Conservation (phyloP, 495 filamentous ascomycete species). For the Tricharina praecox region DNA sequence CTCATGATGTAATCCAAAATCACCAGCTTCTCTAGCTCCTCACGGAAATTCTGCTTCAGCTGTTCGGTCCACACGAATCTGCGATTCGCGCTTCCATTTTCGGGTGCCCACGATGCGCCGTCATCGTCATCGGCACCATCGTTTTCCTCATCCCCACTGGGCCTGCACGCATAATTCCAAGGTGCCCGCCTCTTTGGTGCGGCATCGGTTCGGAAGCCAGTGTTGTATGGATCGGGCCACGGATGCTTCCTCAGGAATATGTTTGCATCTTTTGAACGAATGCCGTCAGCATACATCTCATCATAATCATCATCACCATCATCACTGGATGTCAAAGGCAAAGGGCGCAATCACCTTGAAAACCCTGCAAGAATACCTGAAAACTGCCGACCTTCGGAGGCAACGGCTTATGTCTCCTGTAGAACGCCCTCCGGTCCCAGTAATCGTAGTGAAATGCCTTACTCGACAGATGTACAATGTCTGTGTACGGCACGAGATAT, state of each 20-base stretch:
- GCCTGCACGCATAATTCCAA: slow-evolving; percentile 78
- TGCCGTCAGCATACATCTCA: no score
- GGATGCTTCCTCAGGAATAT: slow-evolving; percentile 87
- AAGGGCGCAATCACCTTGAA: slow-evolving; percentile 36
- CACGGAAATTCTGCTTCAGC: slow-evolving; percentile 79
- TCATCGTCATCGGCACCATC: slow-evolving; percentile 47
- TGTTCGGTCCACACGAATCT: slow-evolving; percentile 73
- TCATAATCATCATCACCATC: slow-evolving; percentile 14
- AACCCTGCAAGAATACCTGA: slow-evolving; percentile 92
- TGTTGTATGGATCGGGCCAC: slow-evolving; percentile 85
- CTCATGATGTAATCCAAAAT: slow-evolving; percentile 99
- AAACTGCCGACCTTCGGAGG: slow-evolving; percentile 90
- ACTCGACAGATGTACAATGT: slow-evolving; percentile 82
- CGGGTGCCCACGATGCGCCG: slow-evolving; percentile 31
- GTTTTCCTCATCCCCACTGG: slow-evolving; percentile 49
- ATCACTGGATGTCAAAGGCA: not conserved
- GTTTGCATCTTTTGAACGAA: slow-evolving; percentile 50
- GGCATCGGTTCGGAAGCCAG: slow-evolving; percentile 55
- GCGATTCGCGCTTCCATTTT: slow-evolving; percentile 34
- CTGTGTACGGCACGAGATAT: slow-evolving; percentile 87
- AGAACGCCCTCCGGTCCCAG: slow-evolving; percentile 81
- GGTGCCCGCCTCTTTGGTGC: slow-evolving; percentile 52
- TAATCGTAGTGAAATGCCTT: slow-evolving; percentile 97
- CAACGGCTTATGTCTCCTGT: slow-evolving; percentile 70
- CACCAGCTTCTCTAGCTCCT: slow-evolving; percentile 91